Evolutionary conservation across 495 filamentous ascomycete genomes (phyloP).

Genomic region (Neurospora intermedia): DNA sequence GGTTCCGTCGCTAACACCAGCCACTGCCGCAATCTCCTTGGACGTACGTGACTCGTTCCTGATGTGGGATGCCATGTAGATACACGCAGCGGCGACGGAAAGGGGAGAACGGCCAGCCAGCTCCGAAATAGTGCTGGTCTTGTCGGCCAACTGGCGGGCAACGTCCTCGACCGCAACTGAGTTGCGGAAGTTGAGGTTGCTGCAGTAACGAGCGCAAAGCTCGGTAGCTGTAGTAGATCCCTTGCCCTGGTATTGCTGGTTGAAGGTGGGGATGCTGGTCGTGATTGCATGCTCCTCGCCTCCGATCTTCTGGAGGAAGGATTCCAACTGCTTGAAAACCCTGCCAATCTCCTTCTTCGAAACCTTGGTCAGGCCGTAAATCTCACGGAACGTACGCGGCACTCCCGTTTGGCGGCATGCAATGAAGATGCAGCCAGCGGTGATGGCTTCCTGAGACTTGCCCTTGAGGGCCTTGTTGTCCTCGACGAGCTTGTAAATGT

Average conservation of each 20-base stretch:
- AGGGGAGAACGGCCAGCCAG: conserved; percentile 89
- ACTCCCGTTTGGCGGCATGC: conserved; percentile 84
- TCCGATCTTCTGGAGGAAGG: conserved; percentile 57
- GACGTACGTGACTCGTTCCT: conserved; percentile 67
- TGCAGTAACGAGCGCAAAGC: conserved; percentile 81
- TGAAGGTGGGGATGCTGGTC: conserved; percentile 14
- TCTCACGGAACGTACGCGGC: conserved; percentile 83
- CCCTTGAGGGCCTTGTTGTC: conserved; percentile 90
- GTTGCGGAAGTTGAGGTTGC: conserved; percentile 56
- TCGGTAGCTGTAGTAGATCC: conserved; percentile 74
- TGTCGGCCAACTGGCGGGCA: conserved; percentile 61
- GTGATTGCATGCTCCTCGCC: conserved; percentile 27
- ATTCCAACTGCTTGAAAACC: conserved; percentile 86
- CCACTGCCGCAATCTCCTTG: conserved; percentile 72
- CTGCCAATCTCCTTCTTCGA: conserved; percentile 94
- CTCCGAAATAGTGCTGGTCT: conserved; percentile 58
- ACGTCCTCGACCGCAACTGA: conserved; percentile 56
- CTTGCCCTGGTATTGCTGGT: conserved; percentile 58
- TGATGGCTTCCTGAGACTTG: conserved; percentile 87
- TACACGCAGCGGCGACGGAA: conserved; percentile 87
- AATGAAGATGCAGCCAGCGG: conserved; percentile 94
- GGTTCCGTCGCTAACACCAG: conserved; percentile 88
- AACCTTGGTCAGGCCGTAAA: conserved; percentile 84
- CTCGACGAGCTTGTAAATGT: conserved; percentile 86
- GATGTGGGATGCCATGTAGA: conserved; percentile 84